These are phyloP conservation scores for Halophytophthora polymorphica DNA, from an alignment of 352 stramenopile species.

Conservation along the genomic window DNA sequence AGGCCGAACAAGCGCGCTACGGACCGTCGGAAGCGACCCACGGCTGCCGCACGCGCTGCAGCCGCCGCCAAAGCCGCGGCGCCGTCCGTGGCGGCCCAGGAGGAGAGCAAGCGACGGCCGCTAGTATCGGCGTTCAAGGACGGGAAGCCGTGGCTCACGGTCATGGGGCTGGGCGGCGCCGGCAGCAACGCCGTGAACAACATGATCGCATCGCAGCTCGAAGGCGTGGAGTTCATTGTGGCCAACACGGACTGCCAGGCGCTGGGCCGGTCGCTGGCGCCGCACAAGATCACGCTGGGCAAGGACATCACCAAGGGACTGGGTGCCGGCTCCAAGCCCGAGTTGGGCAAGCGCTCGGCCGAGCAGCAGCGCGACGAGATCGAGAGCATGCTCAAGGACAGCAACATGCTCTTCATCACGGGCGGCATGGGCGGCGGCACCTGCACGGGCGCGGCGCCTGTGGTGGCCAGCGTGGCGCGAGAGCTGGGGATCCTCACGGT, in stretches of 20 bases:
- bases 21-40: conserved; percentile 27
- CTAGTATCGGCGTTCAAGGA: conserved; percentile 66
- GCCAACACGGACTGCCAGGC: conserved; percentile 96
- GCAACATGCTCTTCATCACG: conserved; percentile 97
- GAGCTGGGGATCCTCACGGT: conserved; percentile 93
- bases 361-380: conserved; percentile 90
- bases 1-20: conserved; percentile 12
- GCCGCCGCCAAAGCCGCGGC: conserved; percentile 3
- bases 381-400: conserved; percentile 81
- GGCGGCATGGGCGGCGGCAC: conserved; percentile 94
- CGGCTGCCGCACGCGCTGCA: conserved; percentile 5
- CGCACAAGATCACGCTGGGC: conserved; percentile 80
- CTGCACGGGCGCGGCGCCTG: conserved; percentile 89
- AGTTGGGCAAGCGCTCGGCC: conserved; percentile 77
- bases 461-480: conserved; percentile 92
- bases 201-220: conserved; percentile 86
- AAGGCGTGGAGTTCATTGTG: conserved; percentile 94
- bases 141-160: conserved; percentile 82
- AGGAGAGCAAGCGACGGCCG: conserved; percentile 39
- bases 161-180: conserved; percentile 80
- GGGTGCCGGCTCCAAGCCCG: conserved; percentile 75
- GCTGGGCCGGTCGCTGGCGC: conserved; percentile 69
- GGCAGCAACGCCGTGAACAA: conserved; percentile 89
- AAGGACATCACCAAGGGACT: conserved; percentile 85
- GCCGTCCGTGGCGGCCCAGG: conserved; percentile 6